Evolutionary conservation across 768 basidiomycete species (phyloP).

Genomic region (Russula foetens): DNA sequence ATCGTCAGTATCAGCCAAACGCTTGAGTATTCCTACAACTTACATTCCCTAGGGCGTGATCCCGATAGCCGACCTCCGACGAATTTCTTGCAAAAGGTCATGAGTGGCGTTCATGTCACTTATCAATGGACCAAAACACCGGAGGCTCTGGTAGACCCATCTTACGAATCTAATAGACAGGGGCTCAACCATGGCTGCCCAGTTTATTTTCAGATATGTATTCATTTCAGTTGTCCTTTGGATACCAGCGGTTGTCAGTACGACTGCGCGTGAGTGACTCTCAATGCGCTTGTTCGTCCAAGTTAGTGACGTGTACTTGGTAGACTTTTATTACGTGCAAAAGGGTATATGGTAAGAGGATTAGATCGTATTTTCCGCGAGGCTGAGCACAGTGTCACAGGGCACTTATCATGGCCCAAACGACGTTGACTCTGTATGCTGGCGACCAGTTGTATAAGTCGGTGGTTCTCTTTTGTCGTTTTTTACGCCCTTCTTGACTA

Average conservation of each 20-base stretch:
- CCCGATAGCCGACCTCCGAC: constrained; percentile 42
- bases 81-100: constrained; percentile 35
- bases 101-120: constrained; percentile 28
- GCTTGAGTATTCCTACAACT: not conserved
- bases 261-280: constrained; percentile 34
- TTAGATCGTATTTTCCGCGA: not conserved
- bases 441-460: constrained; percentile 51
- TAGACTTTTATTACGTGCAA: constrained; percentile 37
- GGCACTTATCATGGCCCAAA: constrained; percentile 57
- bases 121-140: constrained; percentile 37
- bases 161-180: not conserved
- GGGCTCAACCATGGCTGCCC: not conserved
- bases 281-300: not conserved
- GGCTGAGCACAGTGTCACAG: constrained; percentile 21
- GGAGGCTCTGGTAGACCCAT: constrained; percentile 31
- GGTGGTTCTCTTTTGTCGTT: constrained; percentile 1
- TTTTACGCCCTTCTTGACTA: not conserved
- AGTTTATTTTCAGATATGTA: constrained; percentile 46
- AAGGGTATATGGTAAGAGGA: constrained; percentile 37
- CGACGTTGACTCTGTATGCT: constrained; percentile 45
- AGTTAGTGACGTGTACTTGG: not conserved
- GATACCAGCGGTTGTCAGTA: constrained; percentile 38
- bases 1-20: constrained; percentile 12
- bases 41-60: constrained; percentile 28
- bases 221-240: constrained; percentile 43